Evolutionary conservation across 768 basidiomycete genomes (phyloP).

Genomic region (Calvatia gigantea): DNA sequence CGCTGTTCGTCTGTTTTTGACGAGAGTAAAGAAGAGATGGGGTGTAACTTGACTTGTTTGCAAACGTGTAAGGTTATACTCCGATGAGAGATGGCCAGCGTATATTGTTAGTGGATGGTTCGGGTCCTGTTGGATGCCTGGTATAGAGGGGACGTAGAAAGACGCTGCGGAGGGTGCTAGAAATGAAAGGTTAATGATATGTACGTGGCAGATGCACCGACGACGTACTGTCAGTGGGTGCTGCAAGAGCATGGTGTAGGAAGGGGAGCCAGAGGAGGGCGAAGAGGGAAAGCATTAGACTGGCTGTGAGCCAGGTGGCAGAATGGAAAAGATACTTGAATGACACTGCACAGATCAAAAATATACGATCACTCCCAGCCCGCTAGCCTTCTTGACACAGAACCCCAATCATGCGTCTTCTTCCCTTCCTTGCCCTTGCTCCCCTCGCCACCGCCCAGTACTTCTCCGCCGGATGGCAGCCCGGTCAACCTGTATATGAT

Average conservation of each 20-base stretch:
- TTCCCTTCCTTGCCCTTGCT: conserved; percentile 33
- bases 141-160: conserved; percentile 77
- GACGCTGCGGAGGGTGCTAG: conserved; percentile 79
- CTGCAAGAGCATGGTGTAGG: conserved; percentile 14
- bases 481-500: conserved; percentile 55
- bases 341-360: conserved; percentile 5
- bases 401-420: conserved; percentile 22
- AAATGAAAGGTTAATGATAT: conserved; percentile 8
- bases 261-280: not conserved
- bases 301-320: conserved; percentile 12
- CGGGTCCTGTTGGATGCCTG: conserved; percentile 73
- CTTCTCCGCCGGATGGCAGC: conserved; percentile 79
- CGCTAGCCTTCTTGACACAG: conserved; percentile 62
- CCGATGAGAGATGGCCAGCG: conserved; percentile 82
- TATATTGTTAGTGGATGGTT: conserved; percentile 73
- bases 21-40: conserved; percentile 86
- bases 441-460: conserved; percentile 58
- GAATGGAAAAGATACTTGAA: conserved; percentile 10
- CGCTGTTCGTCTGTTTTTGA: conserved; percentile 83
- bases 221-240: conserved; percentile 36
- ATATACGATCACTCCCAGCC: conserved; percentile 21
- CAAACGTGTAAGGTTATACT: conserved; percentile 53
- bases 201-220: not conserved
- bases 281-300: conserved; percentile 10
- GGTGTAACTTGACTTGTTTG: conserved; percentile 60